These are phyloP conservation scores for Fusarium gaditjirri DNA, from an alignment of 2,329 filamentous ascomycete genomes.

Conservation along the genomic window DNA sequence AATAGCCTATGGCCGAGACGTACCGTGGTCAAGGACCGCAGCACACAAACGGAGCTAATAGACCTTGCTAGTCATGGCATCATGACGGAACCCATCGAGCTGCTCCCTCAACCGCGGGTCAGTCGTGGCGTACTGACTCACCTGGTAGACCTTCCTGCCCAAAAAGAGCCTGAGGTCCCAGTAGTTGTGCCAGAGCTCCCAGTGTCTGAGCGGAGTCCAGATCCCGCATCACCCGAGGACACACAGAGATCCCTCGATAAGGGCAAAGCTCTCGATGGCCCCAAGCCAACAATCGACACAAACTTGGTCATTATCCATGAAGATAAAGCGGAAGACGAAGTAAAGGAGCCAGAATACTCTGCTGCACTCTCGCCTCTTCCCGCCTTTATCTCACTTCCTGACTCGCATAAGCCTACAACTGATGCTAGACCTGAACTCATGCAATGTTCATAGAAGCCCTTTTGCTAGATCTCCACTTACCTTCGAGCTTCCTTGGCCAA, in stretches of 20 bases:
- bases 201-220: neutral
- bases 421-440: neutral
- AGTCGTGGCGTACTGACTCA: constrained; percentile 6
- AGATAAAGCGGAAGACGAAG: neutral
- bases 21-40: neutral
- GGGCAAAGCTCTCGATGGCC: neutral
- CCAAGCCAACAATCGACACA: neutral
- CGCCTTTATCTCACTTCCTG: neutral
- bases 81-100: neutral
- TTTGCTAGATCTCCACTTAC: too few species aligned
- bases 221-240: neutral
- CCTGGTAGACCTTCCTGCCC: neutral
- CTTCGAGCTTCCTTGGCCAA: neutral
- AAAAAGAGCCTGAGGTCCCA: neutral
- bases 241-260: neutral
- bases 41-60: constrained; percentile 13
- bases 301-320: neutral
- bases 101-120: neutral
- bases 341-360: neutral
- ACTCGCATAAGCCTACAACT: neutral
- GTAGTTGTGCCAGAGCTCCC: neutral
- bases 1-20: neutral
- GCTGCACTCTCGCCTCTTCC: neutral
- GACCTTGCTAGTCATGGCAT: neutral
- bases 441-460: neutral